Base-by-base conservation (phyloP, 176 grass and related monocot genomes). In the Bolboschoenus planiculmis region DNA sequence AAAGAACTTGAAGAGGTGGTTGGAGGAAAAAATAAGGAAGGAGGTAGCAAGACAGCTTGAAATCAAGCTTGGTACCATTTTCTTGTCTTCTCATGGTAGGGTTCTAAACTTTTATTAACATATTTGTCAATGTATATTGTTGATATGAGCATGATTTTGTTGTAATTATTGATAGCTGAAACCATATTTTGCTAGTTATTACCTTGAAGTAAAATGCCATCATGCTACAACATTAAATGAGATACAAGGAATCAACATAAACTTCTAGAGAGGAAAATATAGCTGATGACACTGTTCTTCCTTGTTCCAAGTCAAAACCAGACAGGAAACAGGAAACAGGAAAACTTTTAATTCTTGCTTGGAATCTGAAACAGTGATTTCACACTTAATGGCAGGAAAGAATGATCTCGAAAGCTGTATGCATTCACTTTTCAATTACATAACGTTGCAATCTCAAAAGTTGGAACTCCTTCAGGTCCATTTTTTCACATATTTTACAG, bases 391-490 rank as follows among this genome's bases (percentile, higher is more conserved):
- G 43, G 40, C 71, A 79, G 60, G 36, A 42, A 43, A 56, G 56
- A 35, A 74, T 84, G 85, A 88, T 84, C 57, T 91, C 51, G 92
- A 94, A 64, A 63, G 21, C 78, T 86, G 85, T 57, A 71, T 94
- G 21, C 84, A 56, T 44, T 56, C 79, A 26, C 81, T 94, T 61
- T 87, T 84, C 70, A 88, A 57, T 81, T 91, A 78, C 89, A 86
- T 91, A 53, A n/a, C 61, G 42, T 87, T 78, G 7, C 92, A 91
- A 55, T 85, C 80, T 79, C 83, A 88, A 83, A 86, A 78, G 63
- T 78, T 91, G 80, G 83, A 94, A 53, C 83, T 87, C 57, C 51
- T 94, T 70, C 87, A 94, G 92, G 89, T 94, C 18, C 36, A n/a
- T 82, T 78, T 29, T 68, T 46, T 76, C 24, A 54, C 33, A 29